Evolutionary conservation across 805 yeast genomes (phyloP).

Genomic region (Hanseniaspora nectarophila): DNA sequence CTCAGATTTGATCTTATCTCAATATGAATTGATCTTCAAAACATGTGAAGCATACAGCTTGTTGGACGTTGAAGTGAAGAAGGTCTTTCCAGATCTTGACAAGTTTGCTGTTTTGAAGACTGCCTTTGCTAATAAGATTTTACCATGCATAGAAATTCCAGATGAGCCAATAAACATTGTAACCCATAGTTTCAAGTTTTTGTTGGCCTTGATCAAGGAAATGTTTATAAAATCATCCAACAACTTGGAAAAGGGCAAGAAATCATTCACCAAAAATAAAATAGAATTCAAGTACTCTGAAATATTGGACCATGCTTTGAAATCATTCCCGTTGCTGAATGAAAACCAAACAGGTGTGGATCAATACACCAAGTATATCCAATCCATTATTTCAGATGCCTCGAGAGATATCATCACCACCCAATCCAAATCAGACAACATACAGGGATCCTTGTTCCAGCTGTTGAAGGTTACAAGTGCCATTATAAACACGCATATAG

Average conservation of each 20-base stretch:
- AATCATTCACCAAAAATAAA: neutral
- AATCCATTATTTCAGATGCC: slow-evolving; percentile 70
- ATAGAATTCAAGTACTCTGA: slow-evolving; percentile 1
- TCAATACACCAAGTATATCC: slow-evolving; percentile 75
- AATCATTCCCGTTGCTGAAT: slow-evolving; percentile 76
- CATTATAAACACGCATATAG: slow-evolving; percentile 76
- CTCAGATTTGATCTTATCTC: neutral
- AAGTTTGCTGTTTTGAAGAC: slow-evolving; percentile 38
- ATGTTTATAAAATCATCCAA: slow-evolving; percentile 64
- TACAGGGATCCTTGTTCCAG: slow-evolving; percentile 48
- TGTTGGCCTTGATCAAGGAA: slow-evolving; percentile 44
- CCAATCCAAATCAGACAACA: slow-evolving; percentile 35
- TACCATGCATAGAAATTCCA: slow-evolving; percentile 78
- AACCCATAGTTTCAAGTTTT: slow-evolving; percentile 43
- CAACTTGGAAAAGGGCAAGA: neutral
- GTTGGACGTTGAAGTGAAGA: slow-evolving; percentile 1
- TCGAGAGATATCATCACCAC: slow-evolving; percentile 51
- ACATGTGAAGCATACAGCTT: slow-evolving; percentile 7
- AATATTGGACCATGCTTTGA: slow-evolving; percentile 2
- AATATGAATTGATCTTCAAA: slow-evolving; percentile 1
- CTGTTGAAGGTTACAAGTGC: slow-evolving; percentile 74
- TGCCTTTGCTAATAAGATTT: slow-evolving; percentile 62
- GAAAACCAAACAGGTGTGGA: slow-evolving; percentile 59
- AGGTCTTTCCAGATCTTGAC: slow-evolving; percentile 4
- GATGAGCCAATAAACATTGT: slow-evolving; percentile 57